Conservation (phyloP, 2,329 filamentous ascomycete genomes). For the Cercospora brassicicola region DNA sequence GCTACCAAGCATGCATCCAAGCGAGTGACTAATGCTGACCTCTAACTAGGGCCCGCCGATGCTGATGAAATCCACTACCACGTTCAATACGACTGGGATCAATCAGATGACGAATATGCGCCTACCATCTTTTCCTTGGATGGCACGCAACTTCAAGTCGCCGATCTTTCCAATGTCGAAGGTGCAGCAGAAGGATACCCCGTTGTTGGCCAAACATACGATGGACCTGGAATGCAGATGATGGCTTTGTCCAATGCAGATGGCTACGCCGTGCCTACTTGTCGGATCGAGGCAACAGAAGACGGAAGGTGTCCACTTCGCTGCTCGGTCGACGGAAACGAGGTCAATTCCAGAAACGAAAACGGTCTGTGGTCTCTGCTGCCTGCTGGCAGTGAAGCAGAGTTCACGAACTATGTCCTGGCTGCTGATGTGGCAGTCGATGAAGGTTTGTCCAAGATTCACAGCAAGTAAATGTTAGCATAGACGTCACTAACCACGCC, state of each 20-base stretch:
- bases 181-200: not conserved
- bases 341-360: not conserved
- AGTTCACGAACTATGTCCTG: not conserved
- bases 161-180: not conserved
- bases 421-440: not conserved
- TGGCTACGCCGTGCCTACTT: not conserved
- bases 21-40: not conserved
- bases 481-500: not conserved
- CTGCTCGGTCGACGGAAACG: not conserved
- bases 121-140: not conserved
- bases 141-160: not conserved
- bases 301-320: not conserved
- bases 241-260: not conserved
- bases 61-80: not conserved
- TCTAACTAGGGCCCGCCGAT: not conserved
- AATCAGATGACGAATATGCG: not conserved
- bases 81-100: constrained; percentile 2
- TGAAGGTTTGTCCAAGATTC: not conserved
- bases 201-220: not conserved
- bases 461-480: not conserved
- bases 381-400: not conserved
- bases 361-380: not conserved
- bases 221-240: not conserved
- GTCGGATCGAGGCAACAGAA: not conserved
- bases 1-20: not conserved